Base-by-base conservation (phyloP, 768 basidiomycete species). In the Auriscalpium orientale region DNA sequence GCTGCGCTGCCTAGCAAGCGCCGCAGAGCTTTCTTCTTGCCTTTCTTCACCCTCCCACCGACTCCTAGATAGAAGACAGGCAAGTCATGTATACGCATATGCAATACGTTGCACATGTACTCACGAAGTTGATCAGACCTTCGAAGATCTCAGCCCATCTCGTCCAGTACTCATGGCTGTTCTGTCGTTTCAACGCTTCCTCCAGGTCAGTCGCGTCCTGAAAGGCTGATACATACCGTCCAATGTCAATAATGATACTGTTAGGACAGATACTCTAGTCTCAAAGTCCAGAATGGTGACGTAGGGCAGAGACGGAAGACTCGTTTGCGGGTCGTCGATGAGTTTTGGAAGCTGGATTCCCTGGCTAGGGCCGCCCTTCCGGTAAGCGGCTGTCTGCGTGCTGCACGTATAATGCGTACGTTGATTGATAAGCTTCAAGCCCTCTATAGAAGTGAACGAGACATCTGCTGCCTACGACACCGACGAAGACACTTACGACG, bases 401-500 rank as follows among this genome's bases (percentile, higher is more conserved):
- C 15, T 22, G 3, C 13, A 18, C 46, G 8, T 16, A 5, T 4
- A 48, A 6, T 28, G 28, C 28, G 28, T 28, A 28, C 7, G 28
- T 28, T 28, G 28, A 28, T 7, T 4, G 28, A 28, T 4, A 28
- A 5, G 40, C 9, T 15, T 8, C 34, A 16, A 18, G 46, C 46
- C 46, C 21, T n/a, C n/a, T 47, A 5, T 12, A 47, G 38, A 40
- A 28, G 18, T 18, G 51, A 34, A 12, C n/a, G 34, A 18, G 28
- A 43, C 7, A 18, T 18, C 40, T 43, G 15, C 13, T 8, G 15
- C 40, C 47, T 67, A 65, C 53, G 56, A 60, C 43, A 63, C 57
- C 8, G 85, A 85, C 63, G 65, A 67, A 9, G 87, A 89, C 67
- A 79, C 79, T 1, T 65, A 79, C 57, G 85, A 88, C 66, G 65